Conservation (phyloP, 371 early-diverging fungal genomes). For the Mucor mucedo region DNA sequence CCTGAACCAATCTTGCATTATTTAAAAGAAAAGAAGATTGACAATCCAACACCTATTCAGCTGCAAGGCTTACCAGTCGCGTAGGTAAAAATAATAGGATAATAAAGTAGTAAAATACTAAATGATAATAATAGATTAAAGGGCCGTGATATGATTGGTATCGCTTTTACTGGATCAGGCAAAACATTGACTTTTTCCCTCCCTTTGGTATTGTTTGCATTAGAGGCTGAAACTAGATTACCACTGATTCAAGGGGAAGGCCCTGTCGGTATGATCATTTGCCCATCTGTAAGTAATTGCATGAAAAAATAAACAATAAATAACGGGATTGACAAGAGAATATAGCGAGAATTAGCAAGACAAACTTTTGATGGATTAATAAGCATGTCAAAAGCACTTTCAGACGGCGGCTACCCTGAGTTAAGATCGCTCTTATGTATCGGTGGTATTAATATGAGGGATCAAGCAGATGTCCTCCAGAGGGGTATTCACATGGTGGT, state of each 20-base stretch:
- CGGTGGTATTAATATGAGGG: slow-evolving; percentile 94
- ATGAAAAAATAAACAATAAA: slow-evolving; percentile 25
- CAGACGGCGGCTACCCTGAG: slow-evolving; percentile 71
- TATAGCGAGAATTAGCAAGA: slow-evolving; percentile 78
- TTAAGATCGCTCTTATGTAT: slow-evolving; percentile 85
- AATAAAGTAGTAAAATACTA: not conserved
- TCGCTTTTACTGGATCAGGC: slow-evolving; percentile 99
- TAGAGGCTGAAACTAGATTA: slow-evolving; percentile 80
- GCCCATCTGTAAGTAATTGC: slow-evolving; percentile 65
- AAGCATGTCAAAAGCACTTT: slow-evolving; percentile 67
- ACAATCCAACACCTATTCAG: slow-evolving; percentile 97
- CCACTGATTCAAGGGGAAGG: slow-evolving; percentile 89
- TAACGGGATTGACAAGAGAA: slow-evolving; percentile 18
- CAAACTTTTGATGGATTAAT: slow-evolving; percentile 83
- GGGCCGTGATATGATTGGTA: slow-evolving; percentile 94
- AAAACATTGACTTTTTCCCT: slow-evolving; percentile 98
- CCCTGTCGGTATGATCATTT: slow-evolving; percentile 87
- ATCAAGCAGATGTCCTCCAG: slow-evolving; percentile 76
- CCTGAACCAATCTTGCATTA: slow-evolving; percentile 82
- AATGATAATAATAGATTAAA: slow-evolving; percentile 41
- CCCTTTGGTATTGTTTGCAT: slow-evolving; percentile 84
- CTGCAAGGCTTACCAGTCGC: slow-evolving; percentile 89
- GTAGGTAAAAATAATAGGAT: slow-evolving; percentile 33
- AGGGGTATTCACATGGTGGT: slow-evolving; percentile 80
- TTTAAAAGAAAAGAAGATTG: slow-evolving; percentile 82